These are phyloP conservation scores for Blastobotrys malaysiensis DNA, from an alignment of 1,139 yeast genomes.

Conservation along the genomic window DNA sequence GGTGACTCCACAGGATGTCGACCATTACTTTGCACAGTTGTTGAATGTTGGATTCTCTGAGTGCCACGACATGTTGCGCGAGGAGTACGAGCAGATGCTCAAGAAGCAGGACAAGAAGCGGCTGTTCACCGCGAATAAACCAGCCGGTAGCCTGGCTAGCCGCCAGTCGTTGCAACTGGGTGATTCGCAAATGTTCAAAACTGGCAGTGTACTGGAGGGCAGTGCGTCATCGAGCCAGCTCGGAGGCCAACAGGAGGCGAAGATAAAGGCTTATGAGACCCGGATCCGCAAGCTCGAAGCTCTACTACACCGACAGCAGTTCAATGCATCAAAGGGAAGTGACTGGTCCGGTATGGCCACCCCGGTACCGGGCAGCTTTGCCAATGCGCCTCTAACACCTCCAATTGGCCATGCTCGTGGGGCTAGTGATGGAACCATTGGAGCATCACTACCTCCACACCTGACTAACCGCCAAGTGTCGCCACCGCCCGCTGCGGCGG, in stretches of 20 bases:
- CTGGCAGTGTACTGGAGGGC: constrained; percentile 9
- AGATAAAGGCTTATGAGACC: constrained; percentile 31
- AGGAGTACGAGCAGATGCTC: constrained; percentile 25
- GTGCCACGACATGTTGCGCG: constrained; percentile 21
- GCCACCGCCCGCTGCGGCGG: background rate
- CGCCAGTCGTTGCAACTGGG: background rate
- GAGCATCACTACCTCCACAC: background rate
- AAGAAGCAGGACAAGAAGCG: constrained; percentile 6
- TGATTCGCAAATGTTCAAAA: constrained; percentile 8
- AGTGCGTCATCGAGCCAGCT: constrained; percentile 1
- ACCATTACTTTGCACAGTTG: constrained; percentile 22
- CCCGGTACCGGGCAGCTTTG: constrained; percentile 7
- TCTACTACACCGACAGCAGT: constrained; percentile 35
- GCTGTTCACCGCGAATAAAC: background rate
- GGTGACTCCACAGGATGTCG: constrained; percentile 12
- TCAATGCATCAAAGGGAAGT: constrained; percentile 10
- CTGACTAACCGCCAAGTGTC: background rate
- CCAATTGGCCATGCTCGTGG: constrained; percentile 5
- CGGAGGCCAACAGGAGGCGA: constrained; percentile 6
- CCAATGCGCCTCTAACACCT: constrained; percentile 9
- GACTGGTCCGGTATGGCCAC: constrained; percentile 8
- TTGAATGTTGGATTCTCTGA: constrained; percentile 21
- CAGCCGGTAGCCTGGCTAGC: background rate
- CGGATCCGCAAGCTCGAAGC: constrained; percentile 37
- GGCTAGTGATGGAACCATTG: background rate